Percentiles rank a stretch among this genome's conserved stretches.
Conservation (phyloP, 2,329 filamentous ascomycete species). For the Scedosporium apiospermum region DNA sequence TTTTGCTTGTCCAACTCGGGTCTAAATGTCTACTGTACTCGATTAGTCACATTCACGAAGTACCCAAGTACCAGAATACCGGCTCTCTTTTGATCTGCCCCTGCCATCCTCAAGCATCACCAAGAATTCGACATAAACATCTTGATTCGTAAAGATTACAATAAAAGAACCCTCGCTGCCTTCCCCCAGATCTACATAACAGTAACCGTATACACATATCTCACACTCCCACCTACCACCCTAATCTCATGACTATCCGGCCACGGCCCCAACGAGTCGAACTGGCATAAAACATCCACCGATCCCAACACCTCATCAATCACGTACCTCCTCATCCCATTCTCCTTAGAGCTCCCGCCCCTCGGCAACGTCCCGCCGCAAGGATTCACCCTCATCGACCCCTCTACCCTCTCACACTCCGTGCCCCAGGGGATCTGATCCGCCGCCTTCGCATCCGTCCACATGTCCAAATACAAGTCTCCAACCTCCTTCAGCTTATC, state of each 20-base stretch:
- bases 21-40: not conserved
- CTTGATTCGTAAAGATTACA: no score
- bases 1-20: not conserved
- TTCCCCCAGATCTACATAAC: not conserved
- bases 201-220: slow-evolving; percentile 5
- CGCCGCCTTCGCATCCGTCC: slow-evolving; percentile 6
- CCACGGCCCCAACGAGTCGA: slow-evolving; percentile 6
- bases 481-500: slow-evolving; percentile 3
- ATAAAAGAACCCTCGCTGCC: no score
- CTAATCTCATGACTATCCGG: slow-evolving; percentile 7
- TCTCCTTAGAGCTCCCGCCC: slow-evolving; percentile 3
- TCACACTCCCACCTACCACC: not conserved
- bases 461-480: slow-evolving; percentile 4
- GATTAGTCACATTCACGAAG: not conserved
- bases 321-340: slow-evolving; percentile 5
- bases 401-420: slow-evolving; percentile 5
- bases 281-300: slow-evolving; percentile 6
- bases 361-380: slow-evolving; percentile 1
- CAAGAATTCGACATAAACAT: no score
- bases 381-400: slow-evolving; percentile 2
- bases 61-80: no score
- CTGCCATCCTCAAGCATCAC: no score
- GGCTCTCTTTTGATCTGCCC: no score
- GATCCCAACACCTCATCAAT: slow-evolving; percentile 6
- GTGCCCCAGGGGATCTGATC: slow-evolving; percentile 5